Percentiles rank a stretch among this genome's conserved stretches.
Evolutionary conservation across 305 asterid species (phyloP).

Genomic region (Plantago coronopus): DNA sequence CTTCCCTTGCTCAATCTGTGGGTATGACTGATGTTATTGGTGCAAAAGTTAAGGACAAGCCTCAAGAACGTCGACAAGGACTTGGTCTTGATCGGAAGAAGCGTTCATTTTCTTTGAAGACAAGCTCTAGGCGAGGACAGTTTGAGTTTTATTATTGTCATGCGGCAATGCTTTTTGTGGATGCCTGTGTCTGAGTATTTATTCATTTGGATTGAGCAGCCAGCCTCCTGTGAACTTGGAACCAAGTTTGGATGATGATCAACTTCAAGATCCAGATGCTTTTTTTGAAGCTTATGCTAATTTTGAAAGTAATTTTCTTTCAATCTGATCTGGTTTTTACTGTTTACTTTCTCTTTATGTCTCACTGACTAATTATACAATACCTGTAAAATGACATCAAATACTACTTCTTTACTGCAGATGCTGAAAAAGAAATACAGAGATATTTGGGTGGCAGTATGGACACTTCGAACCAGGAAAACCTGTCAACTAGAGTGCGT

Average conservation of each 20-base stretch:
- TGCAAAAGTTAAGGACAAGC: slow-evolving; percentile 46
- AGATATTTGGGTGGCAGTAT: slow-evolving; percentile 48
- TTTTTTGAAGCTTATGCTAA: slow-evolving; percentile 61
- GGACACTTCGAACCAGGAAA: slow-evolving; percentile 30
- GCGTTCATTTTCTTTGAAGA: slow-evolving; percentile 56
- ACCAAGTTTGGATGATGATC: slow-evolving; percentile 40
- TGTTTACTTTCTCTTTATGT: neutral
- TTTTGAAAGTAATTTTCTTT: slow-evolving; percentile 49
- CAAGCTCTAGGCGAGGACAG: slow-evolving; percentile 41
- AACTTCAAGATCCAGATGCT: slow-evolving; percentile 61
- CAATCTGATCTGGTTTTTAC: slow-evolving; percentile 2
- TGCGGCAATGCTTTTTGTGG: neutral
- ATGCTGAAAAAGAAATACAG: slow-evolving; percentile 65
- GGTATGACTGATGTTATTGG: slow-evolving; percentile 34
- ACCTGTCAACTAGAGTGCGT: slow-evolving; percentile 40
- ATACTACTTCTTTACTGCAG: slow-evolving; percentile 34
- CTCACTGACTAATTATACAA: slow-evolving; percentile 12
- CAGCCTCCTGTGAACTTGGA: slow-evolving; percentile 47
- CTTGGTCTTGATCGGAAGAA: slow-evolving; percentile 56
- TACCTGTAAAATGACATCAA: slow-evolving; percentile 15
- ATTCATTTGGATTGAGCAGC: slow-evolving; percentile 35
- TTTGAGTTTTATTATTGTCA: neutral
- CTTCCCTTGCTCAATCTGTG: slow-evolving; percentile 48
- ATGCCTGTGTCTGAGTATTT: slow-evolving; percentile 4
- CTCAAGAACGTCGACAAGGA: slow-evolving; percentile 68